These are phyloP conservation scores for Sarocladiaceae sp. DNA, from an alignment of 2,329 filamentous ascomycete species.

Conservation along the genomic window DNA sequence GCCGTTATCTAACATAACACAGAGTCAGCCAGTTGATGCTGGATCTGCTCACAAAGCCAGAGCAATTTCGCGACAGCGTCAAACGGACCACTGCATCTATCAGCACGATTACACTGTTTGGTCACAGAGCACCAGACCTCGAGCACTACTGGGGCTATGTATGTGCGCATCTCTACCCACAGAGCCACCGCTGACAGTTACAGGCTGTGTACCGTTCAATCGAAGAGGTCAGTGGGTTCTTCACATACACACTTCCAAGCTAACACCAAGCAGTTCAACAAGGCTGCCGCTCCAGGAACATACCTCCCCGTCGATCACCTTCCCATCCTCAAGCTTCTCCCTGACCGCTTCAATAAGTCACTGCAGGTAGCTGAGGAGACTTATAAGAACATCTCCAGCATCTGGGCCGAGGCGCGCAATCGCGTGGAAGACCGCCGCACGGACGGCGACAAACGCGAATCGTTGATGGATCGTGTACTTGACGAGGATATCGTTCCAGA, in stretches of 20 bases:
- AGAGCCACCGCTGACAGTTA: background rate
- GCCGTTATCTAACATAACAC: too few relatives aligned
- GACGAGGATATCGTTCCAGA: background rate
- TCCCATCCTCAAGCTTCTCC: slow-evolving; percentile 1
- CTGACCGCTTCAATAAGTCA: background rate
- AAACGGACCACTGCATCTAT: slow-evolving; percentile 2
- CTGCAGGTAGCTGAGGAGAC: background rate
- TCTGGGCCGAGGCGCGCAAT: background rate
- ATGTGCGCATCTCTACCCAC: background rate
- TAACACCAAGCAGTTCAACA: background rate
- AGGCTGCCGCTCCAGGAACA: background rate
- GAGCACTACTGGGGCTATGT: background rate
- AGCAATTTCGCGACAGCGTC: background rate
- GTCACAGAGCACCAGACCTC: background rate
- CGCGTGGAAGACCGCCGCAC: background rate
- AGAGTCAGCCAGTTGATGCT: slow-evolving; percentile 5
- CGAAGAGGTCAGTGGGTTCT: background rate
- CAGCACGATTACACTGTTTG: background rate
- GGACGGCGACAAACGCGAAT: background rate
- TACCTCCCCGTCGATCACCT: slow-evolving; percentile 2
- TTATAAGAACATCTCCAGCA: background rate
- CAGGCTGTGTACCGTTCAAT: background rate
- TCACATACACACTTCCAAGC: background rate
- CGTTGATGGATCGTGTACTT: background rate
- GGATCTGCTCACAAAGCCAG: background rate